These are phyloP conservation scores for Neopestalotiopsis sp. DNA, from an alignment of 2,329 filamentous ascomycete species.

Conservation along the genomic window DNA sequence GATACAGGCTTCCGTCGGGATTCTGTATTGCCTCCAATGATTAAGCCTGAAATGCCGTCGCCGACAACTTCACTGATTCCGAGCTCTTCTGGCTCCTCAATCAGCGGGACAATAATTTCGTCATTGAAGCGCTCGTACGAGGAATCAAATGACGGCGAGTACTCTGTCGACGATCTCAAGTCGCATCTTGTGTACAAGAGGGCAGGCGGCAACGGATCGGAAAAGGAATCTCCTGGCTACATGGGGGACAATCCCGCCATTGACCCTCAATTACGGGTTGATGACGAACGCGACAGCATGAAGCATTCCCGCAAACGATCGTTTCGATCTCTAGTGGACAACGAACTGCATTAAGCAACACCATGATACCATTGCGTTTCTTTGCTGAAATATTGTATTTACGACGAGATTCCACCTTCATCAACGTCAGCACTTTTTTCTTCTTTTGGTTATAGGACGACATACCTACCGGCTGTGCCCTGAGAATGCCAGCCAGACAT, in stretches of 20 bases:
- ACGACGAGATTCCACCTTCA: background rate
- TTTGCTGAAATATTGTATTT: background rate
- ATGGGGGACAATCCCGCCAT: constrained; percentile 8
- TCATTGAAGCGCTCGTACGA: constrained; percentile 7
- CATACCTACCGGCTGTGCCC: background rate
- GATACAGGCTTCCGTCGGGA: constrained; percentile 21
- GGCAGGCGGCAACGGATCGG: constrained; percentile 5
- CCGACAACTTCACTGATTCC: constrained; percentile 1
- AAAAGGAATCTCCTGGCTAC: constrained; percentile 13
- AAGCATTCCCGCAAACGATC: background rate
- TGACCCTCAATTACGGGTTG: constrained; percentile 4
- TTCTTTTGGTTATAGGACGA: background rate
- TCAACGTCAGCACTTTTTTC: background rate
- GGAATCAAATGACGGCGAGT: background rate
- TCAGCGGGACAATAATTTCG: background rate
- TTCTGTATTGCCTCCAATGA: background rate
- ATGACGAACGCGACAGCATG: constrained; percentile 7
- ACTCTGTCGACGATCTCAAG: background rate
- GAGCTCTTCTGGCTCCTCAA: background rate
- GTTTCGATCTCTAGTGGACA: background rate
- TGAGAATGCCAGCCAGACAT: background rate
- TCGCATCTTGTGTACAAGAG: background rate
- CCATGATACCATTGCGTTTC: background rate
- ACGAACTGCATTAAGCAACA: background rate
- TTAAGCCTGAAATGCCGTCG: constrained; percentile 1